phyloP scores from a whole-genome alignment of 495 filamentous ascomycete species.

The Podospora didyma region DNA sequence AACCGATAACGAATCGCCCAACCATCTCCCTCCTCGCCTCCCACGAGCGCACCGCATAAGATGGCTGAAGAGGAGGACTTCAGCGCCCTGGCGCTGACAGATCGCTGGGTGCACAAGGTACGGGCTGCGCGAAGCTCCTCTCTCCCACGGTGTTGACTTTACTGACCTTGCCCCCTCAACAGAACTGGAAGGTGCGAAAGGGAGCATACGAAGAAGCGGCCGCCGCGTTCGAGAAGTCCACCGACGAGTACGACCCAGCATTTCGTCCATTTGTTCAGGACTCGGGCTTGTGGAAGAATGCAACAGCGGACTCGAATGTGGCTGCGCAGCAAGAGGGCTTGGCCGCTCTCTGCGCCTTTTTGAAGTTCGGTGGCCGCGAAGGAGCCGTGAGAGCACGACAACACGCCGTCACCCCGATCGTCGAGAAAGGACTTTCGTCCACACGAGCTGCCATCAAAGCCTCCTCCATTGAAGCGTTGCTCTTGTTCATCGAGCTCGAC shows the following conservation, averaged over 20 bases:
- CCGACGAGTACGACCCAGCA: constrained; percentile 80
- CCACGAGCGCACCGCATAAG: constrained; percentile 9
- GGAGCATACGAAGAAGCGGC: constrained; percentile 90
- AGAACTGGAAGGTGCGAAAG: constrained; percentile 98
- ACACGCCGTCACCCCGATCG: constrained; percentile 69
- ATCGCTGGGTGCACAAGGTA: constrained; percentile 87
- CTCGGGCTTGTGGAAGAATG: constrained; percentile 82
- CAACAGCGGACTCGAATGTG: constrained; percentile 93
- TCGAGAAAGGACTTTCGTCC: constrained; percentile 87
- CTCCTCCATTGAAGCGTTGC: constrained; percentile 77
- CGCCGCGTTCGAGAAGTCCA: constrained; percentile 77
- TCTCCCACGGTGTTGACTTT: neutral
- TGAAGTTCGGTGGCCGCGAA: constrained; percentile 79
- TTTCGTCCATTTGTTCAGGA: constrained; percentile 87
- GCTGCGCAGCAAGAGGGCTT: constrained; percentile 95
- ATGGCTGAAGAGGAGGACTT: constrained; percentile 85
- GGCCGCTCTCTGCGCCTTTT: constrained; percentile 77
- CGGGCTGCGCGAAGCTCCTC: constrained; percentile 16
- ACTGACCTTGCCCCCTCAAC: neutral
- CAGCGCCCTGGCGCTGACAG: constrained; percentile 71
- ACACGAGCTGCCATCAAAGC: constrained; percentile 84
- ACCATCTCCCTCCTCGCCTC: neutral
- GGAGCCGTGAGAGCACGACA: constrained; percentile 76
- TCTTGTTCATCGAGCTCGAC: constrained; percentile 89
- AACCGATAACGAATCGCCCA: too few species aligned